phyloP scores from a whole-genome alignment of 176 grass and related monocot species.

The Musa itinerans region DNA sequence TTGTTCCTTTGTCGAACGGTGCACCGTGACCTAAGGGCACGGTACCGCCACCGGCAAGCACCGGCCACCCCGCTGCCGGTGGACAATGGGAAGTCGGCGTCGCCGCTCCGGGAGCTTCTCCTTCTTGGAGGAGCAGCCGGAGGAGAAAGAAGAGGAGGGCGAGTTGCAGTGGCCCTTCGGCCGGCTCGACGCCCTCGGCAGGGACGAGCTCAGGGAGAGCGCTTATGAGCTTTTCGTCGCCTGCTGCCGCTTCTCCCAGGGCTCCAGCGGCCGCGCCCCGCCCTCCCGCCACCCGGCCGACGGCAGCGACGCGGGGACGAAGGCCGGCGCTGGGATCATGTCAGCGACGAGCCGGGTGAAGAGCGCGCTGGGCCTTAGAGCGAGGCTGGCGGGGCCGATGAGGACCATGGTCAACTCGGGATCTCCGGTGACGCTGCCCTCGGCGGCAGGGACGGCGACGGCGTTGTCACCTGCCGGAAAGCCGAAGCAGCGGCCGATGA shows the following conservation, averaged over 20 bases:
- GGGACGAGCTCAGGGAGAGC: conserved; percentile 35
- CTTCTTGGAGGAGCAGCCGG: neutral
- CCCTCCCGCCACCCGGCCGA: neutral
- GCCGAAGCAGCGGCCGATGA: conserved; percentile 14
- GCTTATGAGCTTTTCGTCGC: conserved; percentile 61
- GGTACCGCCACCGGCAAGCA: neutral
- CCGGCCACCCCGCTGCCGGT: neutral
- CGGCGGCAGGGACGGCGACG: conserved; percentile 12
- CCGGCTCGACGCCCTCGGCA: conserved; percentile 27
- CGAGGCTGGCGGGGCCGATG: conserved; percentile 27
- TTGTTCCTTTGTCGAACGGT: neutral
- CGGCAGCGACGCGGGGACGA: neutral
- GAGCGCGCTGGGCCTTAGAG: conserved; percentile 32
- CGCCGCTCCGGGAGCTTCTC: neutral
- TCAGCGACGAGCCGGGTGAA: conserved; percentile 48
- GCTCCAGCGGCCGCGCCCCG: conserved; percentile 14
- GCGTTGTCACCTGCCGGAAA: conserved; percentile 23
- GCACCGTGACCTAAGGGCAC: neutral
- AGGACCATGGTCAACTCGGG: conserved; percentile 23
- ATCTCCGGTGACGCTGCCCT: neutral
- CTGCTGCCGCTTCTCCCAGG: conserved; percentile 25
- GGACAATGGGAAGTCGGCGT: conserved; percentile 5
- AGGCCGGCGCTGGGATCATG: conserved; percentile 25
- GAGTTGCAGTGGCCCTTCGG: conserved; percentile 61
- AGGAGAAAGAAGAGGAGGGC: neutral